Evolutionary conservation across 176 grass and related monocot species (phyloP).

Genomic region (Bonia amplexicaulis): DNA sequence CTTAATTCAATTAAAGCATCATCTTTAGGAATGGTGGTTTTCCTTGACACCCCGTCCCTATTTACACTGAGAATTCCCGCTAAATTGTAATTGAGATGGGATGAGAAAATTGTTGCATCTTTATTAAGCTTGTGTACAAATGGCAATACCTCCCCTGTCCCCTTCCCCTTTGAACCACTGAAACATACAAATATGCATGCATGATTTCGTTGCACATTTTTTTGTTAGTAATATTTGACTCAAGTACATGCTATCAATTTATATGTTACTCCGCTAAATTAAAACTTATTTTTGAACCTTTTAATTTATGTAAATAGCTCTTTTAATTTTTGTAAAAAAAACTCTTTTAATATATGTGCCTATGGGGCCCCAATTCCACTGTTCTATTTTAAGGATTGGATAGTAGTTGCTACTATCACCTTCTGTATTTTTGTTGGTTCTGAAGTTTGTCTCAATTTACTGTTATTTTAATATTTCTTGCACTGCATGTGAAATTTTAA

Average conservation of each 20-base stretch:
- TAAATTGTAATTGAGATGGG: not conserved
- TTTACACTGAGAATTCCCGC: not conserved
- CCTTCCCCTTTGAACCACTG: not conserved
- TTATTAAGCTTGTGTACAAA: not conserved
- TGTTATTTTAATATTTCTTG: not conserved
- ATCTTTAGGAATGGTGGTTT: not conserved
- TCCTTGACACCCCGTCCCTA: not conserved
- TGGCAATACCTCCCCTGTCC: not conserved
- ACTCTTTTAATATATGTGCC: no score
- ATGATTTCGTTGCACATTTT: not conserved
- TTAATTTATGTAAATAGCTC: not conserved
- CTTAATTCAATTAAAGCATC: not conserved
- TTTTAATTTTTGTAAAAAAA: not conserved
- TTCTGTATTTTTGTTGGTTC: not conserved
- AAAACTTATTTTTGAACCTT: not conserved
- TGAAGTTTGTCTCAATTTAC: not conserved
- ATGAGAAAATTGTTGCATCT: no score
- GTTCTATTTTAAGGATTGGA: not conserved
- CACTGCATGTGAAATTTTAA: not conserved
- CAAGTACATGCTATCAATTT: not conserved
- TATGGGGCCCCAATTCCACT: not conserved
- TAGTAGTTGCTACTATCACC: not conserved
- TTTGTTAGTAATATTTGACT: not conserved
- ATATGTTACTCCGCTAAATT: not conserved
- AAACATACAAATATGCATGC: not conserved